Base-by-base conservation (phyloP, 2,329 filamentous ascomycete species). In the Thermoascus crustaceus region DNA sequence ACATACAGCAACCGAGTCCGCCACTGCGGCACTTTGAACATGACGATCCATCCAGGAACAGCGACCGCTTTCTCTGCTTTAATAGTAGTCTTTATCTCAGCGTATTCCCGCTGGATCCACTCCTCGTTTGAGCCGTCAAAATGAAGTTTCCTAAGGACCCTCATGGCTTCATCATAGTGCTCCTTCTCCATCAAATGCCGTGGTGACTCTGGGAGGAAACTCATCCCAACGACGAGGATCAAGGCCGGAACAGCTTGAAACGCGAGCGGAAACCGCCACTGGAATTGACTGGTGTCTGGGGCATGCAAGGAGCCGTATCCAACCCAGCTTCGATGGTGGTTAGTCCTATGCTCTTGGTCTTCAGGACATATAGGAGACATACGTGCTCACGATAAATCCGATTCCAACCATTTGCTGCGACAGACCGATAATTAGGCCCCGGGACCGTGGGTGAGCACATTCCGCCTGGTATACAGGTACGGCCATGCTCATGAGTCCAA, bases 391-490 rank as follows among this genome's bases (percentile, higher is more conserved):
- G 31, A 68, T 52, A 38, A 63, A 66, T 3, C 64, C 64, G 43
- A 64, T 55, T 19, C 63, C 62, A 31, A 67, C 58, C 53, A 67
- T 61, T 50, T 64, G 66, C 39, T 68, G 64, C 14, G 63, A 46
- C 5, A 67, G 39, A 4, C 64, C 63, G 19, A 62, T 57, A 10
- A 67, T 58, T 30, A 61, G 51, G 5, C 76, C 76, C 46, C 77
- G 68, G 35, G 71, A 75, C 2, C 69, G 70, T 0, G 75, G 68
- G 45, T 75, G 67, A 0, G 76, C 75, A 35, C 74, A 70, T 50
- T 81, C 78, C 7, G 76, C 72, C 39, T 79, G 76, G 50, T 81
- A 81, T 21, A 76, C 69, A 3, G 76, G 78, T 2, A 80, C 72
- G 4, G 64, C 61, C 50, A 64, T 65, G 7, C 61, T 66, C 43